Percentiles rank a stretch among this genome's conserved stretches.
Conservation (phyloP, 257 asterid species). For the Ligustrum vulgare region DNA sequence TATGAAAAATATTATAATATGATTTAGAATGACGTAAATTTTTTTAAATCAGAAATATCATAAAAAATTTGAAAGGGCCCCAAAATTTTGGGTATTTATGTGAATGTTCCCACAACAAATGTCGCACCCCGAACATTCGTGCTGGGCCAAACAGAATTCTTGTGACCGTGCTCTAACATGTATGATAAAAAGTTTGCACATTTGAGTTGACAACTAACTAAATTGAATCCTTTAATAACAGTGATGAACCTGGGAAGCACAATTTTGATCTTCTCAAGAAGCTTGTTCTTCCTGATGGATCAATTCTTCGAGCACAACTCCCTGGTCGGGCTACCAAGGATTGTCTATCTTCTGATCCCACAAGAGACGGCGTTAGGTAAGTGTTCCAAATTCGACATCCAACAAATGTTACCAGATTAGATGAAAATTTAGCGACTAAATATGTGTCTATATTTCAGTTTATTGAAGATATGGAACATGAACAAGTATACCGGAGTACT, state of each 20-base stretch:
- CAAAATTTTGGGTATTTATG: too few relatives aligned
- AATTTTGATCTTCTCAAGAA: constrained; percentile 6
- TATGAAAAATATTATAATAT: too few relatives aligned
- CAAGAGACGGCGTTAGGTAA: neutral
- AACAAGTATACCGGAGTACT: neutral
- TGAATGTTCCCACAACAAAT: too few relatives aligned
- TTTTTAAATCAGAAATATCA: too few relatives aligned
- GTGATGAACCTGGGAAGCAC: neutral
- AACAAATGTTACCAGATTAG: neutral
- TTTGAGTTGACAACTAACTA: neutral
- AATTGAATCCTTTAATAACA: neutral
- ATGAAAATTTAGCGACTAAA: neutral
- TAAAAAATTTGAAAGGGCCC: too few relatives aligned
- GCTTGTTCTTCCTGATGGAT: neutral
- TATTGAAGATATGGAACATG: constrained; percentile 1
- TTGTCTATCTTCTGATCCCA: neutral
- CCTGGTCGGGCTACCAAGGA: neutral
- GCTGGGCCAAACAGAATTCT: too few relatives aligned
- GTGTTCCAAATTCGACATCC: neutral
- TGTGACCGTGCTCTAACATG: too few relatives aligned
- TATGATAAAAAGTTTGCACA: neutral
- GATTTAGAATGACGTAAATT: too few relatives aligned
- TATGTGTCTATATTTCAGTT: neutral
- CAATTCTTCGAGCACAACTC: neutral
- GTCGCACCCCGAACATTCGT: too few relatives aligned